Evolutionary conservation across 768 basidiomycete species (phyloP).

Genomic region (Coprinellus micaceus): DNA sequence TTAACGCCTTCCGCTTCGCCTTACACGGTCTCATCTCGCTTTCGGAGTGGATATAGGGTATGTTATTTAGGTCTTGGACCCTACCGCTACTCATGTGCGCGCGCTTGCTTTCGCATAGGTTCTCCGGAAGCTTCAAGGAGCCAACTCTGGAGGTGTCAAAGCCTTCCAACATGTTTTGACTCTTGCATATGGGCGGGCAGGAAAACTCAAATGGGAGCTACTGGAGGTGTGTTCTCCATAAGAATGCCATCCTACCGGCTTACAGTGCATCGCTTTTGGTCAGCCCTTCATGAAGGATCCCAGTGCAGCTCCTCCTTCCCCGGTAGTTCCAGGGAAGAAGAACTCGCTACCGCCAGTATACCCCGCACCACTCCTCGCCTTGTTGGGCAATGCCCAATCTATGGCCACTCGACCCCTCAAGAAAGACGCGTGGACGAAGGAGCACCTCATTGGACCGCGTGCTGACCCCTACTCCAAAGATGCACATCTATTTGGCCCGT

Average conservation of each 20-base stretch:
- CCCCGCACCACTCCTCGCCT: slow-evolving; percentile 55
- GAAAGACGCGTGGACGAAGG: slow-evolving; percentile 37
- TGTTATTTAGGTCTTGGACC: background rate
- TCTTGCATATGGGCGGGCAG: slow-evolving; percentile 73
- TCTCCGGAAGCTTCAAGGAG: slow-evolving; percentile 47
- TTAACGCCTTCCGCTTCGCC: slow-evolving; percentile 27
- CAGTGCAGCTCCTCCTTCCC: slow-evolving; percentile 34
- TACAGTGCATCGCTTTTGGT: too few species aligned
- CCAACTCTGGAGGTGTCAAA: slow-evolving; percentile 45
- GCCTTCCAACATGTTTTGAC: slow-evolving; percentile 60
- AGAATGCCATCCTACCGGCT: background rate
- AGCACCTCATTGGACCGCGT: slow-evolving; percentile 54
- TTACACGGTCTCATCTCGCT: slow-evolving; percentile 32
- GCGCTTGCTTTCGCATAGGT: slow-evolving; percentile 36
- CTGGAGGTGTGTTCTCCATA: slow-evolving; percentile 46
- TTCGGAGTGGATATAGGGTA: slow-evolving; percentile 54
- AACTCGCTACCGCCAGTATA: slow-evolving; percentile 63
- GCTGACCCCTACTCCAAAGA: slow-evolving; percentile 57
- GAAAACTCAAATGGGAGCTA: slow-evolving; percentile 65
- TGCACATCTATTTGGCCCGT: slow-evolving; percentile 53
- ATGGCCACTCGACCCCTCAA: slow-evolving; percentile 44
- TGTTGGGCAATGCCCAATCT: slow-evolving; percentile 54
- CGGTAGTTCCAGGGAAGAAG: slow-evolving; percentile 48
- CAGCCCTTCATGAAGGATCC: slow-evolving; percentile 61
- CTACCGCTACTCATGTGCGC: background rate